Conservation (phyloP, 352 stramenopile genomes). For the Globisporangium carolinianum region DNA sequence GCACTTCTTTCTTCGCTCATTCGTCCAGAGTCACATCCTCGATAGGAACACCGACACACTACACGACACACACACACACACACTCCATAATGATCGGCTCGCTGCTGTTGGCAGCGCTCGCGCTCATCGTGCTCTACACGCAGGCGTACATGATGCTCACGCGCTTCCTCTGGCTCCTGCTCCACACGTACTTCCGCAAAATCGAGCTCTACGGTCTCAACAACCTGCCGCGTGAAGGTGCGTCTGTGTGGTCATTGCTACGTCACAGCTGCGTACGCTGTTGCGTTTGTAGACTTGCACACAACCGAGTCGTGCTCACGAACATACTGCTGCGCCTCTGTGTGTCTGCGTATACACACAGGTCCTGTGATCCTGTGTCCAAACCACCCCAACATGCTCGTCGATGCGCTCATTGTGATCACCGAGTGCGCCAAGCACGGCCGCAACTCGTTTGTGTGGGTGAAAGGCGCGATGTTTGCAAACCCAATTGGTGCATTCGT, state of each 20-base stretch:
- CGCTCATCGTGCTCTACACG: conserved; percentile 35
- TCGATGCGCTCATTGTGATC: conserved; percentile 70
- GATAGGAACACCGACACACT: not conserved
- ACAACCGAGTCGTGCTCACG: too few relatives aligned
- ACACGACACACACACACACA: not conserved
- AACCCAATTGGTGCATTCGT: conserved; percentile 35
- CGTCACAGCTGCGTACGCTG: not conserved
- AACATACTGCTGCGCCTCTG: conserved; percentile 73
- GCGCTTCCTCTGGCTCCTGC: conserved; percentile 56
- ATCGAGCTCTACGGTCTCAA: conserved; percentile 75
- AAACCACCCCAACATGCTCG: conserved; percentile 82
- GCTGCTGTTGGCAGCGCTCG: conserved; percentile 38
- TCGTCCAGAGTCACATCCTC: not conserved
- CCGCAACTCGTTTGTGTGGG: conserved; percentile 63
- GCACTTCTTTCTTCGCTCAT: not conserved
- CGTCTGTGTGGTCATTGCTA: not conserved
- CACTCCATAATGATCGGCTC: conserved; percentile 12
- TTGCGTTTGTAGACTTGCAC: not conserved
- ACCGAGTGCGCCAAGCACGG: conserved; percentile 52
- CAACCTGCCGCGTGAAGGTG: conserved; percentile 67
- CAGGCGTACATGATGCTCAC: conserved; percentile 56
- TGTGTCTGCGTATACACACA: conserved; percentile 6
- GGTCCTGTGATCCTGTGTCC: conserved; percentile 71
- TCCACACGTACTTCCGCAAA: conserved; percentile 77
- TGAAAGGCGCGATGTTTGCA: conserved; percentile 70